Conservation (phyloP, 208 protist genomes). For the Acanthamoeba castellanii region DNA sequence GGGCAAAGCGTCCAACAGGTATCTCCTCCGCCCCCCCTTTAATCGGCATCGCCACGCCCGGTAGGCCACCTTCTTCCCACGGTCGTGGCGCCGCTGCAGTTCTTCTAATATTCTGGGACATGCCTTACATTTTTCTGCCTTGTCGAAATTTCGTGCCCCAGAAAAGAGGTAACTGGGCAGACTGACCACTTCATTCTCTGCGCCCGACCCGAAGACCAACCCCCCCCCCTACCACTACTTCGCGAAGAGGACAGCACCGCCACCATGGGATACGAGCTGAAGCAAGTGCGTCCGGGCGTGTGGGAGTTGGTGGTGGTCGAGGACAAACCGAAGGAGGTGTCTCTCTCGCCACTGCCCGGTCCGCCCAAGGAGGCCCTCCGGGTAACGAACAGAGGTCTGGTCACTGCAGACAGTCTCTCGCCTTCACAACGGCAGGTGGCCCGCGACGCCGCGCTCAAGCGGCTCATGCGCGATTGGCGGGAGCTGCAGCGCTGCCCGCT, state of each 20-base stretch:
- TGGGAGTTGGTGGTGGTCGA: neutral
- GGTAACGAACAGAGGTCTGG: neutral
- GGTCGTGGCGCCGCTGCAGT: no score
- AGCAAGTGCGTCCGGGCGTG: neutral
- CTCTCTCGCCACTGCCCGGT: neutral
- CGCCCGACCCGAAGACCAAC: neutral
- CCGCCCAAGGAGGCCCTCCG: neutral
- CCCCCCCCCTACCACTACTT: neutral
- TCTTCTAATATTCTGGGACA: slow-evolving; percentile 4
- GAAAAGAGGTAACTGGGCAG: neutral
- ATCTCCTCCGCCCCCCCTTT: neutral
- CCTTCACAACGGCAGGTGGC: neutral
- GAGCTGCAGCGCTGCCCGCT: neutral
- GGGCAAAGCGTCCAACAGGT: neutral
- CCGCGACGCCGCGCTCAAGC: neutral
- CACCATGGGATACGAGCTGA: neutral
- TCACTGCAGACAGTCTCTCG: neutral
- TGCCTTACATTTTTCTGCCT: slow-evolving; percentile 12
- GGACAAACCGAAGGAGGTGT: neutral
- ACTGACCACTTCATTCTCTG: neutral
- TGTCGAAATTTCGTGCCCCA: neutral
- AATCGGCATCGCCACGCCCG: neutral
- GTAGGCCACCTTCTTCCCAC: no score
- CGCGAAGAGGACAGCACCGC: neutral
- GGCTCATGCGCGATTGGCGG: neutral